Percentiles rank a stretch among this genome's conserved stretches.
phyloP scores from a whole-genome alignment of 805 yeast species.

The Blastobotrys attinorum region DNA sequence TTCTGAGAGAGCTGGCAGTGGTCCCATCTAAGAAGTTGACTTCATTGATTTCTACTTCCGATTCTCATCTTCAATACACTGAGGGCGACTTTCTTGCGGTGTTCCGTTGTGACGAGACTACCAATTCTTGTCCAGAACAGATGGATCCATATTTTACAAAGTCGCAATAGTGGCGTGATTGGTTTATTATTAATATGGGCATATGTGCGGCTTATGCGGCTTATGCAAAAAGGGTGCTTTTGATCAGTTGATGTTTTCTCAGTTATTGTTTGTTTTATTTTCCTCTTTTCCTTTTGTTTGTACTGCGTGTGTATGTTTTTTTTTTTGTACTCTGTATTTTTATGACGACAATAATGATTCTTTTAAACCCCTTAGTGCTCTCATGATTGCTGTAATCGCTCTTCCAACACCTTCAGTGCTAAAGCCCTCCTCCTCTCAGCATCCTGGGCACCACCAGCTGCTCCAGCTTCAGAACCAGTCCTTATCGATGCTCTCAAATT shows the following conservation, averaged over 20 bases:
- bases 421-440: constrained; percentile 29
- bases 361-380: background rate
- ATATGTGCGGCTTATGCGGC: no score
- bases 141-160: background rate
- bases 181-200: no score
- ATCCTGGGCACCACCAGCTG: constrained; percentile 28
- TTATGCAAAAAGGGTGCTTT: no score
- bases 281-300: background rate
- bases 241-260: no score
- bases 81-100: constrained; percentile 6
- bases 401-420: constrained; percentile 29
- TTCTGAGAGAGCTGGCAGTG: constrained; percentile 63
- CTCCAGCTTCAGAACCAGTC: constrained; percentile 13
- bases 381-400: constrained; percentile 9
- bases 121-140: background rate
- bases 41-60: constrained; percentile 12
- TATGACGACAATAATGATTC: background rate
- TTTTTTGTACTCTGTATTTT: background rate
- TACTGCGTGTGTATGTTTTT: background rate
- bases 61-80: background rate
- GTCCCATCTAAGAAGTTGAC: constrained; percentile 56
- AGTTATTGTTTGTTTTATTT: background rate
- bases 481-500: constrained; percentile 56
- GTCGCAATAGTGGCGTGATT: no score
- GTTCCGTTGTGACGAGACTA: background rate